phyloP scores from a whole-genome alignment of 306 rosid genomes.

The Gillenia trifoliata region DNA sequence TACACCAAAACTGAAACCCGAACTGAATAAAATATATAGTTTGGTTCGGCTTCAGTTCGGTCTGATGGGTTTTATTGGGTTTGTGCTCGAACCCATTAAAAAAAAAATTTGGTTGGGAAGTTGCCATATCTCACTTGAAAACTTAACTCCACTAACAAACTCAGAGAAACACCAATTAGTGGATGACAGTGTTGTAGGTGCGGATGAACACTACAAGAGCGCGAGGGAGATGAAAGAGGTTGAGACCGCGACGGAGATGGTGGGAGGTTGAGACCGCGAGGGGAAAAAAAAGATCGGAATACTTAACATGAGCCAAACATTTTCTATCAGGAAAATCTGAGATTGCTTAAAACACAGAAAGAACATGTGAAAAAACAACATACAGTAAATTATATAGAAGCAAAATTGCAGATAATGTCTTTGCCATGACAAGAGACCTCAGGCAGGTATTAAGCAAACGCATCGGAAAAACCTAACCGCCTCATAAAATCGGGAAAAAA shows the following conservation, averaged over 20 bases:
- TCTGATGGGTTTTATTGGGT: too few relatives aligned
- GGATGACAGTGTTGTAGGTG: neutral
- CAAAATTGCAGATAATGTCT: slow-evolving; percentile 15
- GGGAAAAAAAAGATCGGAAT: neutral
- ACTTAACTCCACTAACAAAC: neutral
- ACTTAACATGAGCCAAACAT: neutral
- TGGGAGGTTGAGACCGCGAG: neutral
- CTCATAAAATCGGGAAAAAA: neutral
- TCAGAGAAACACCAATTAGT: neutral
- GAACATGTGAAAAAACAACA: neutral
- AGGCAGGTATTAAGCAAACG: neutral
- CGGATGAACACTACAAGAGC: neutral
- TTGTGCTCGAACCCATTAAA: too few relatives aligned
- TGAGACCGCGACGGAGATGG: neutral
- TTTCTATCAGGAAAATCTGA: neutral
- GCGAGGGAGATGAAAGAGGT: neutral
- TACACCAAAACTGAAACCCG: too few relatives aligned
- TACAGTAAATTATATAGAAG: neutral
- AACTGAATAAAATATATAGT: too few relatives aligned
- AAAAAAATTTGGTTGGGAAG: too few relatives aligned
- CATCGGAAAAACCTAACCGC: neutral
- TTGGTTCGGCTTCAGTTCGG: too few relatives aligned
- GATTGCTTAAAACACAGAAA: neutral
- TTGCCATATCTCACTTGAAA: too few relatives aligned
- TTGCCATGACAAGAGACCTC: slow-evolving; percentile 2